Conservation (phyloP, 768 basidiomycete species). For the Calocybe cyanea region DNA sequence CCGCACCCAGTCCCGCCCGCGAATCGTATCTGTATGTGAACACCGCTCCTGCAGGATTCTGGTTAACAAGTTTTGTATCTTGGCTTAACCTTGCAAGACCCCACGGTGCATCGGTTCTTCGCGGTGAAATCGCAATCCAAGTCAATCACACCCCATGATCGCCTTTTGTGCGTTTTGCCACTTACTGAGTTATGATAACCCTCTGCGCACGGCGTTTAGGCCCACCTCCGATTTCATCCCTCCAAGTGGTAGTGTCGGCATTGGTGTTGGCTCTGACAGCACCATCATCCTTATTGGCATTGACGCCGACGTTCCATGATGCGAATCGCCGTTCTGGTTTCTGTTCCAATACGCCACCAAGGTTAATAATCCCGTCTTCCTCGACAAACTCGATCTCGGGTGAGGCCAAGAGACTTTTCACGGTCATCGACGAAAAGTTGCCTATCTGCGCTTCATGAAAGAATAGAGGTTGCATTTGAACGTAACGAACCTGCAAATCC, state of each 20-base stretch:
- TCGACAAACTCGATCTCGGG: conserved; percentile 9
- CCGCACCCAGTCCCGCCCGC: conserved; percentile 16
- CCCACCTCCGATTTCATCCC: too few species aligned
- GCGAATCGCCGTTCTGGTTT: too few species aligned
- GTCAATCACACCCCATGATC: background rate
- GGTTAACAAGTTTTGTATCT: conserved; percentile 13
- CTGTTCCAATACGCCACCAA: too few species aligned
- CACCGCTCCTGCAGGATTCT: conserved; percentile 15
- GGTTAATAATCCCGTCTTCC: conserved; percentile 10
- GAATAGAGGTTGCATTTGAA: background rate
- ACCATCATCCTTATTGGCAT: too few species aligned
- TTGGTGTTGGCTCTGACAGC: too few species aligned
- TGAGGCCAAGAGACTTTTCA: conserved; percentile 7
- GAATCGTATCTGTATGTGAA: conserved; percentile 12
- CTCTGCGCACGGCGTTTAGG: background rate
- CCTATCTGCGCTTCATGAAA: too few species aligned
- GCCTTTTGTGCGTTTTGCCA: background rate
- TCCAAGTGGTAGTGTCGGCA: too few species aligned
- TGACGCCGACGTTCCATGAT: too few species aligned
- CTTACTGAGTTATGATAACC: conserved; percentile 1
- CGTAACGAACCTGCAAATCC: conserved; percentile 11
- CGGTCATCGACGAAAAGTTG: conserved; percentile 6
- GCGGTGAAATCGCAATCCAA: background rate
- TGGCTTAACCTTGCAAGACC: conserved; percentile 17
- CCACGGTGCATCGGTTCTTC: conserved; percentile 18